Conservation (phyloP, 805 yeast genomes). For the Limtongia smithiae region DNA sequence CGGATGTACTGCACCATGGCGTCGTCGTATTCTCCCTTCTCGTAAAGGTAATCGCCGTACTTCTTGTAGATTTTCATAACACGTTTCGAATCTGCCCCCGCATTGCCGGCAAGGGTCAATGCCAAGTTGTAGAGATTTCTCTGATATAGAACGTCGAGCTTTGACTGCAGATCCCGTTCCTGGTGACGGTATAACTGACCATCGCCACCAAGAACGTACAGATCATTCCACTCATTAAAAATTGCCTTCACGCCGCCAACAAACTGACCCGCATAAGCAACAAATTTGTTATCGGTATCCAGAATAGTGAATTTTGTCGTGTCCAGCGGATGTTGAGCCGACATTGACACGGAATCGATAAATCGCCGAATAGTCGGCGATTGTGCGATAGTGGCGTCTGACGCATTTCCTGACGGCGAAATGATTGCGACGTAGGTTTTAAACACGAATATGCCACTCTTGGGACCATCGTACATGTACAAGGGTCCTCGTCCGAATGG, state of each 20-base stretch:
- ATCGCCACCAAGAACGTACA: slow-evolving; percentile 65
- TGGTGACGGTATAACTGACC: slow-evolving; percentile 67
- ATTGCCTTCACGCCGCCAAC: slow-evolving; percentile 60
- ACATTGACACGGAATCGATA: slow-evolving; percentile 35
- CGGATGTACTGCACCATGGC: slow-evolving; percentile 74
- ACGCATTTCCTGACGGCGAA: slow-evolving; percentile 43
- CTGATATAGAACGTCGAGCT: slow-evolving; percentile 63
- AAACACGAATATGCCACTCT: slow-evolving; percentile 50
- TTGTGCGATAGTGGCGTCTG: slow-evolving; percentile 25
- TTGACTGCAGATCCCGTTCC: slow-evolving; percentile 64
- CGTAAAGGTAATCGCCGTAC: slow-evolving; percentile 71
- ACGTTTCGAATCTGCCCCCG: slow-evolving; percentile 35
- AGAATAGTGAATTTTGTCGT: slow-evolving; percentile 61
- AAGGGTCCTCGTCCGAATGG: slow-evolving; percentile 49
- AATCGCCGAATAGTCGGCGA: slow-evolving; percentile 24
- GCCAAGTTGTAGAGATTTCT: slow-evolving; percentile 73
- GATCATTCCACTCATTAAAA: slow-evolving; percentile 53
- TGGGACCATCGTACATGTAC: slow-evolving; percentile 55
- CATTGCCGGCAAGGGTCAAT: slow-evolving; percentile 54
- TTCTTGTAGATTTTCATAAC: slow-evolving; percentile 40
- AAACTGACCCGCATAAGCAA: slow-evolving; percentile 67
- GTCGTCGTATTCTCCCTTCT: slow-evolving; percentile 59
- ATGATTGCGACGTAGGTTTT: slow-evolving; percentile 58
- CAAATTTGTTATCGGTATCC: slow-evolving; percentile 65
- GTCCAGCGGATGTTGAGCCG: slow-evolving; percentile 31